These are phyloP conservation scores for Boletus pseudo-olivaceus DNA, from an alignment of 768 basidiomycete genomes.

Conservation along the genomic window DNA sequence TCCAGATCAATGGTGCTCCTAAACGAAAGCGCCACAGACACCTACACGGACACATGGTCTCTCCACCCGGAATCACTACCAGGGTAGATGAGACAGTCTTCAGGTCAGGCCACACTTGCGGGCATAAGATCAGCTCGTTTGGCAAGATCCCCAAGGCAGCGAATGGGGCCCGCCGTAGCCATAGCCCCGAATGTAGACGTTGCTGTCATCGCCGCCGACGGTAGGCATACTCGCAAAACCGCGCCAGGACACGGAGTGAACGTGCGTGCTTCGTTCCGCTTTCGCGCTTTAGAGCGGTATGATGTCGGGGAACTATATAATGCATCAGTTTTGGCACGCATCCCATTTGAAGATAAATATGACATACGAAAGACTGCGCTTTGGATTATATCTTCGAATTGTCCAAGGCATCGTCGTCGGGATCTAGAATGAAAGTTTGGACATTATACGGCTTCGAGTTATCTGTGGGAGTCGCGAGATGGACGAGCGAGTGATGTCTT, in stretches of 20 bases:
- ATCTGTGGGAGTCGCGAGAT: no score
- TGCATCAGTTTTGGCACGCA: background rate
- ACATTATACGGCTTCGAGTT: no score
- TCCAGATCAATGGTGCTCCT: background rate
- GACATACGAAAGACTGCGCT: background rate
- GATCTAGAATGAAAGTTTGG: background rate
- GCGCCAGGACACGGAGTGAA: no score
- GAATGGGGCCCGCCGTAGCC: background rate
- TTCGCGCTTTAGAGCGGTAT: slow-evolving; percentile 1
- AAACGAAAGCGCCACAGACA: background rate
- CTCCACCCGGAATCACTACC: background rate
- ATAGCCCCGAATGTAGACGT: slow-evolving; percentile 5
- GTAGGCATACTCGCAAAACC: no score
- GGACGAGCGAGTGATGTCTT: no score
- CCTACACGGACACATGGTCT: background rate
- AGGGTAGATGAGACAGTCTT: background rate
- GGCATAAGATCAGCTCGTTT: slow-evolving; percentile 6
- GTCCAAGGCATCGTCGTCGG: background rate
- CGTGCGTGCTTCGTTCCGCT: background rate
- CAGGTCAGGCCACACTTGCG: background rate
- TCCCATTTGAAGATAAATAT: background rate
- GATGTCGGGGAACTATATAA: slow-evolving; percentile 2
- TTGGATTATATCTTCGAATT: background rate
- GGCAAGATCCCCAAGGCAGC: background rate
- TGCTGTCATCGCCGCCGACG: no score